Conservation (phyloP, 441 rosid species). For the Gossypium lobatum region DNA sequence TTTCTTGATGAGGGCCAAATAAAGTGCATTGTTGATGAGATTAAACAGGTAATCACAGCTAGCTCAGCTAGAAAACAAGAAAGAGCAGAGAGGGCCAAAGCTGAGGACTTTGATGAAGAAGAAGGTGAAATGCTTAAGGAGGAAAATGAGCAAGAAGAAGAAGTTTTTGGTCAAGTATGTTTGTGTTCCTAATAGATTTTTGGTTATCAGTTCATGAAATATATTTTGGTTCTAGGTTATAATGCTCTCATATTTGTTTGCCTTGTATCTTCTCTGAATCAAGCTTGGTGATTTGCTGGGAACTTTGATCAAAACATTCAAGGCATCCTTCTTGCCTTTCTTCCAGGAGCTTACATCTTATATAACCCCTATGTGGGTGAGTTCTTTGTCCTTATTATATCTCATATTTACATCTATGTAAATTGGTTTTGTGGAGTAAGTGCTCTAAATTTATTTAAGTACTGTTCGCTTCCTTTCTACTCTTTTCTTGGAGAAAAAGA, state of each 20-base stretch:
- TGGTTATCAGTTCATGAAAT: constrained; percentile 4
- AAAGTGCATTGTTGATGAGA: constrained; percentile 46
- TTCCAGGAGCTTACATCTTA: constrained; percentile 58
- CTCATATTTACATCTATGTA: background rate
- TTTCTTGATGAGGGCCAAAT: constrained; percentile 54
- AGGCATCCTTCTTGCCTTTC: constrained; percentile 50
- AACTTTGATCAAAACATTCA: constrained; percentile 50
- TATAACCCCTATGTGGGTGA: constrained; percentile 60
- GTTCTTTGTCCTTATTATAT: constrained; percentile 18
- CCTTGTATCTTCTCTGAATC: constrained; percentile 10
- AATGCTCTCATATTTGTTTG: constrained; percentile 11
- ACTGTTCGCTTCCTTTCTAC: background rate
- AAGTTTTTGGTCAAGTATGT: constrained; percentile 54
- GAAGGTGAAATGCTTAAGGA: constrained; percentile 53
- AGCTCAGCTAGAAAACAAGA: constrained; percentile 50
- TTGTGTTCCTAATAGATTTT: background rate
- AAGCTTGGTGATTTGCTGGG: constrained; percentile 62
- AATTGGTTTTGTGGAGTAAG: constrained; percentile 3
- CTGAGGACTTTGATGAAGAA: constrained; percentile 58
- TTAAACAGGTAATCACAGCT: constrained; percentile 49
- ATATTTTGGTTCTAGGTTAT: background rate
- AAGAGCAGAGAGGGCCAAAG: constrained; percentile 46
- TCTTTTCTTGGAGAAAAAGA: background rate
- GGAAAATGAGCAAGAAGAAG: constrained; percentile 64
- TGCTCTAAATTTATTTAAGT: background rate